Percentiles rank a stretch among this genome's conserved stretches.
phyloP scores from a whole-genome alignment of 768 basidiomycete species.

The Candolleomyces aberdarensis region DNA sequence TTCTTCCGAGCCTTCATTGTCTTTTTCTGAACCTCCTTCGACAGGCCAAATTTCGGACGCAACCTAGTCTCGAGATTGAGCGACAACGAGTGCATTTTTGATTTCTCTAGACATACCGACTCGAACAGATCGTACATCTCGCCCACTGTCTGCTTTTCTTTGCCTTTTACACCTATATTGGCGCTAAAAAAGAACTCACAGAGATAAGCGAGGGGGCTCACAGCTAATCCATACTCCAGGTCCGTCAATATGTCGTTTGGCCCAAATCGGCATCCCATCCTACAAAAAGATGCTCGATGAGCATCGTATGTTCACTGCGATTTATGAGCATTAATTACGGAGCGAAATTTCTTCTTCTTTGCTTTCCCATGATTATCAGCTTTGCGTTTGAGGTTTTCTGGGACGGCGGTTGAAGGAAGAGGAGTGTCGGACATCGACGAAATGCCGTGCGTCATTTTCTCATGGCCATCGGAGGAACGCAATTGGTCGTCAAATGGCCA shows the following conservation, averaged over 20 bases:
- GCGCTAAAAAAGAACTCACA: slow-evolving; percentile 1
- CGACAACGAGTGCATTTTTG: neutral
- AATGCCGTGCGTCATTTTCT: neutral
- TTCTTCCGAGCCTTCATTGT: slow-evolving; percentile 32
- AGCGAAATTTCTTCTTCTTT: slow-evolving; percentile 3
- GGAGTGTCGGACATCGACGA: neutral
- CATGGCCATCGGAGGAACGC: no score
- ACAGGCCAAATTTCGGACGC: slow-evolving; percentile 72
- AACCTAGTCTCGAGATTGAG: slow-evolving; percentile 40
- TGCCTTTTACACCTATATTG: slow-evolving; percentile 63
- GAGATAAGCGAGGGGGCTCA: slow-evolving; percentile 19
- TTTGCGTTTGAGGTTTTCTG: neutral
- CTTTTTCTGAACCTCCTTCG: slow-evolving; percentile 14
- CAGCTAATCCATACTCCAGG: slow-evolving; percentile 87
- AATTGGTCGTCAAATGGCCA: no score
- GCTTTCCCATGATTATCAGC: neutral
- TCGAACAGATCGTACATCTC: slow-evolving; percentile 81
- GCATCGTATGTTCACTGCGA: neutral
- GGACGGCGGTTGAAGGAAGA: neutral
- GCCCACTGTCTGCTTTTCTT: slow-evolving; percentile 72
- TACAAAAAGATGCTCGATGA: slow-evolving; percentile 17
- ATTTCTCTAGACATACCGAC: slow-evolving; percentile 42
- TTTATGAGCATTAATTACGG: neutral
- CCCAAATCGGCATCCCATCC: slow-evolving; percentile 71
- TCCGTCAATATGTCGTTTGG: slow-evolving; percentile 64